phyloP scores from a whole-genome alignment of 805 yeast genomes.

The Metahyphopichia silvanorum region DNA sequence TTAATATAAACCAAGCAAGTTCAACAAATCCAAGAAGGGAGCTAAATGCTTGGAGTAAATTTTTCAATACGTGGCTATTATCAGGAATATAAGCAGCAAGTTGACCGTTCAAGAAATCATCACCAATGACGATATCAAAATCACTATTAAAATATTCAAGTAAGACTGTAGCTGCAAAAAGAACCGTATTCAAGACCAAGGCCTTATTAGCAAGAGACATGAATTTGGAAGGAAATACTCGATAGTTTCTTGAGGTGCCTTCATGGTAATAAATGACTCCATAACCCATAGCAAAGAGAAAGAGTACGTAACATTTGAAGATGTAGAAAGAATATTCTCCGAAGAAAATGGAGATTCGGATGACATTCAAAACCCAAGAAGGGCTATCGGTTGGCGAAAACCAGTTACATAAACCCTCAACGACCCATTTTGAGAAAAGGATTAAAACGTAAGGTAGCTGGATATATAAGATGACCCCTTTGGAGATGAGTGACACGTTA shows the following conservation, averaged over 20 bases:
- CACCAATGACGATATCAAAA: not conserved
- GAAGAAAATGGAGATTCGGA: no score
- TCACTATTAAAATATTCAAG: not conserved
- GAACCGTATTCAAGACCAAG: conserved; percentile 2
- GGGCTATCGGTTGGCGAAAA: conserved; percentile 4
- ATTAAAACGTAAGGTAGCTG: conserved; percentile 15
- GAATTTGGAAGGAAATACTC: conserved; percentile 17
- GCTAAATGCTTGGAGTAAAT: conserved; percentile 2
- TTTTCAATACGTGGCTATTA: not conserved
- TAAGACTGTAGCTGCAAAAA: not conserved
- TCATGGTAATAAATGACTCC: conserved; percentile 28
- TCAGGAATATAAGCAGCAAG: not conserved
- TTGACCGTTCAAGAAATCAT: not conserved
- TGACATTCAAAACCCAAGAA: conserved; percentile 6
- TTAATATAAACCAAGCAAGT: conserved; percentile 10
- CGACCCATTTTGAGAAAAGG: not conserved
- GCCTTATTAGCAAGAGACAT: conserved; percentile 6
- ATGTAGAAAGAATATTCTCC: no score
- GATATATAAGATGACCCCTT: conserved; percentile 22
- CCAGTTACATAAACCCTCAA: conserved; percentile 8
- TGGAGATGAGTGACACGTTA: conserved; percentile 24
- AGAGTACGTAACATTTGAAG: conserved; percentile 10
- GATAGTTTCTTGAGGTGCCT: conserved; percentile 17
- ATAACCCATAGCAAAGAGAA: conserved; percentile 32
- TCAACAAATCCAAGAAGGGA: conserved; percentile 3